phyloP scores from a whole-genome alignment of 2,329 filamentous ascomycete genomes.

The Lasiodiplodia gonubiensis region DNA sequence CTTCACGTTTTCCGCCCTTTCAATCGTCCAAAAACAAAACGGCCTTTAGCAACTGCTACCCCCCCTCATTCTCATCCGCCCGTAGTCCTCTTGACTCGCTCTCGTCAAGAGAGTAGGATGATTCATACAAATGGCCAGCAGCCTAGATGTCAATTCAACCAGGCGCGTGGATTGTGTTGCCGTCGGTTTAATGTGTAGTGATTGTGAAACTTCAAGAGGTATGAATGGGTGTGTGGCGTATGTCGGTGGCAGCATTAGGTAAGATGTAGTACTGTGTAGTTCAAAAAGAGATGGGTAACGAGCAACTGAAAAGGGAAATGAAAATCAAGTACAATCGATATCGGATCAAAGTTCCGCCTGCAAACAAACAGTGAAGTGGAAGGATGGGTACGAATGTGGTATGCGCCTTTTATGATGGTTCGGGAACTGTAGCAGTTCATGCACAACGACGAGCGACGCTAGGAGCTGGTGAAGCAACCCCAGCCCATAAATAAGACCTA shows the following conservation, averaged over 20 bases:
- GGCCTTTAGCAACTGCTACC: neutral
- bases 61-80: neutral
- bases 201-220: neutral
- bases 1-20: neutral
- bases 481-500: neutral
- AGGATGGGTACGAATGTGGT: slow-evolving; percentile 6
- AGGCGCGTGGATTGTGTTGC: neutral
- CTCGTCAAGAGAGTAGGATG: neutral
- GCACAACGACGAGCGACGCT: slow-evolving; percentile 8
- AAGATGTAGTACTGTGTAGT: slow-evolving; percentile 10
- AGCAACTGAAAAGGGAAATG: neutral
- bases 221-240: neutral
- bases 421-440: slow-evolving; percentile 21
- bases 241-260: slow-evolving; percentile 20
- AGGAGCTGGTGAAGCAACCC: too few species aligned
- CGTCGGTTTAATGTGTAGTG: neutral
- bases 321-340: slow-evolving; percentile 9
- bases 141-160: neutral
- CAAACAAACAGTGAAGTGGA: neutral
- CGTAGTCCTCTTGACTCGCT: neutral
- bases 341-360: neutral
- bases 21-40: neutral
- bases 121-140: neutral
- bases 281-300: neutral
- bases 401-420: slow-evolving; percentile 21